Base-by-base conservation (phyloP, 371 early-diverging fungal species). In the Rhizopus sp. region DNA sequence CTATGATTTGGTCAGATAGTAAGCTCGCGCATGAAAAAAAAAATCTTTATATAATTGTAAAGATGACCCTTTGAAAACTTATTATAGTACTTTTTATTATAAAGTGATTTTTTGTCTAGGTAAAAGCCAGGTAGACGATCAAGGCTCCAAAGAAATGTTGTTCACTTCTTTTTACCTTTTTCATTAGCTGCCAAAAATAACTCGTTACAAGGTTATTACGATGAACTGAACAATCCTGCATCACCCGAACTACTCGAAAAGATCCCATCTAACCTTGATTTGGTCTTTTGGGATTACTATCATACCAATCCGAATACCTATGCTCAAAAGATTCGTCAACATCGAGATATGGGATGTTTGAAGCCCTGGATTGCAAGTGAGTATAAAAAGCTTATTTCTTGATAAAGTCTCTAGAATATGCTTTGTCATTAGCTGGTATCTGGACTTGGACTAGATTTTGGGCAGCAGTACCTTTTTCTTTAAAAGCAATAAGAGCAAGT, bases 1-100 rank as follows among this genome's bases (percentile, higher is more conserved):
- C 93, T 3, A 87, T 94, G 85, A 83, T 93, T 42, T 94, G 94
- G 94, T 91, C 92, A 3, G 94, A 94, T 62, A 91, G 88, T 88
- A 80, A 70, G 86, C 35, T 41, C 1, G 30, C 12, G 2, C 6
- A 31, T 13, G 23, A 39, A 31, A 29, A 29, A 39, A 32, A 13
- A 34, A n/a, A 13, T 33, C 7, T 34, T 15, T 5, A 10, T 17
- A 7, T 50, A 13, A 8, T 23, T 34, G 15, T n/a, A 34, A 41
- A 23, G 29, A 46, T 46, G 8, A 23, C 29, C 29, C 13, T 7
- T 10, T 10, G 13, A 13, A 37, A 37, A 37, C 38, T 37, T 37
- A 37, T 29, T 23, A n/a, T 29, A 46, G 9, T 3, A 9, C 9
- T 41, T 17, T 46, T 54, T 4, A 44, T 12, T 50, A 23, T 23